Conservation (phyloP, 169 alveolate species). For the Plasmodium ovale region DNA sequence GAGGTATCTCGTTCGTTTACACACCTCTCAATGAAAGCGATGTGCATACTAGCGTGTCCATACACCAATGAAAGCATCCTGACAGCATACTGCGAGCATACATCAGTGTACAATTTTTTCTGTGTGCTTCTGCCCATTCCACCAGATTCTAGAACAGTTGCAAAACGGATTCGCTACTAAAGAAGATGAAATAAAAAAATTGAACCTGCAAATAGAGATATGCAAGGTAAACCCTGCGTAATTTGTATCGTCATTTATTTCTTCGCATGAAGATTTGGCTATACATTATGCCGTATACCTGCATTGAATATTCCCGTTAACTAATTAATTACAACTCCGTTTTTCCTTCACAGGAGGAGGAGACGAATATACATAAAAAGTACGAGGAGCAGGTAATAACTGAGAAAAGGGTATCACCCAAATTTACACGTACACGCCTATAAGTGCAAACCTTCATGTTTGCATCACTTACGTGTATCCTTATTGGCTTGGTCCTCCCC, state of each 20-base stretch:
- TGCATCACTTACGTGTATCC: background rate
- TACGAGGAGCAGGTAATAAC: conserved; percentile 69
- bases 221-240: conserved; percentile 31
- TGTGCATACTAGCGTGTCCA: background rate
- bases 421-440: no score
- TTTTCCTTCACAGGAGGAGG: conserved; percentile 51
- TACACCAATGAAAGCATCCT: background rate
- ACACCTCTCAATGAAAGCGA: no score
- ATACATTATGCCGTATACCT: background rate
- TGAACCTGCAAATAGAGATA: conserved; percentile 56
- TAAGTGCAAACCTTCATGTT: background rate
- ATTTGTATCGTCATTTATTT: background rate
- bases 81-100: background rate
- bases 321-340: background rate
- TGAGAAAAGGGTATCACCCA: no score
- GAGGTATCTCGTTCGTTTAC: conserved; percentile 13
- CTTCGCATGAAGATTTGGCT: background rate
- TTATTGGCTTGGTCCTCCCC: background rate
- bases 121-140: conserved; percentile 3
- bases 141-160: conserved; percentile 25
- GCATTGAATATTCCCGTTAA: background rate
- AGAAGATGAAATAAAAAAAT: conserved; percentile 54
- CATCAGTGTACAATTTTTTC: background rate
- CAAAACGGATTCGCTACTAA: conserved; percentile 14
- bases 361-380: conserved; percentile 65